phyloP scores from a whole-genome alignment of 148 eudicot species.

The Cornus kousa region DNA sequence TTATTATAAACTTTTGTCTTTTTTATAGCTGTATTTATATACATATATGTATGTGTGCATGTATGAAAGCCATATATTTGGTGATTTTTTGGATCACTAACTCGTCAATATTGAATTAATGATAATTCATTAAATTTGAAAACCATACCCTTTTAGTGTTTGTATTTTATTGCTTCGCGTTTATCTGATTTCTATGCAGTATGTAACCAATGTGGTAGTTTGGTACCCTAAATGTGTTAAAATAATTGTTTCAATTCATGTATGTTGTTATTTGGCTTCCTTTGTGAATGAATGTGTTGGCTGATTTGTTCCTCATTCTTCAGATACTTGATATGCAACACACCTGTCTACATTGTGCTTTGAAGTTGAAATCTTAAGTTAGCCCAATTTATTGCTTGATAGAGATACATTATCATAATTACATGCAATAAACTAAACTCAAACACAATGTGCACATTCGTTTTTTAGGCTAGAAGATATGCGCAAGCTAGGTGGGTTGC shows the following conservation, averaged over 20 bases:
- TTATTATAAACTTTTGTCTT: neutral
- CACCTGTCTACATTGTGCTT: neutral
- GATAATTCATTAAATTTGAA: neutral
- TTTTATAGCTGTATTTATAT: neutral
- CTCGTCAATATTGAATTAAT: no score
- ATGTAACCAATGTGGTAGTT: neutral
- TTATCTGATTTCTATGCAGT: neutral
- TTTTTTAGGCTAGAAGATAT: no score
- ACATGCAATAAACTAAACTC: neutral
- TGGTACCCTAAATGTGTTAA: neutral
- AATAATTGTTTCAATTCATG: neutral
- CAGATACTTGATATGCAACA: neutral
- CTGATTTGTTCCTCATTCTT: neutral
- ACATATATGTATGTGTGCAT: no score
- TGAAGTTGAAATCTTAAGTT: neutral
- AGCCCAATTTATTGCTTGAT: neutral
- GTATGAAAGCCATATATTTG: no score
- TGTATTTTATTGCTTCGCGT: neutral
- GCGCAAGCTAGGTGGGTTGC: no score
- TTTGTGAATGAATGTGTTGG: no score
- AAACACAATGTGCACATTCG: neutral
- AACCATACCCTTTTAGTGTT: neutral
- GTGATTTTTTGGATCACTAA: neutral
- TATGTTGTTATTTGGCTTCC: no score
- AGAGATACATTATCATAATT: neutral